Evolutionary conservation across 148 eudicot genomes (phyloP), one percentile per base, ranked within the genome.

Genomic region (Spergularia marina): DNA sequence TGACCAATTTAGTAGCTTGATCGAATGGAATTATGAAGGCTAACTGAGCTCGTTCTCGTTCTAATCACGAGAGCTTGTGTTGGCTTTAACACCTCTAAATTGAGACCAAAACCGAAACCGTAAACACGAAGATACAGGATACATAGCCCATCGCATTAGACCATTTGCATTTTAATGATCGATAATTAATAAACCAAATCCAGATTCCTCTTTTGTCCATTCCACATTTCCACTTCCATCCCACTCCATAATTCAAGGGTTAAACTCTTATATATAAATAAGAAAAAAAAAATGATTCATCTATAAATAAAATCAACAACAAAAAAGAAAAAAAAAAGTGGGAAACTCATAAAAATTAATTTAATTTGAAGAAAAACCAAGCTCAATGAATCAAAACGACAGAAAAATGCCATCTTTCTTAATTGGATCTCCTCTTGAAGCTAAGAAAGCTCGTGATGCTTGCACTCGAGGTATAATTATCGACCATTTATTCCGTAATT

Each of bases 391-490:
- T 66, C 18, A 53, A 36, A n/a, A 12, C 40, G 54, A 15, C 70
- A 16, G 51, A 65, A 79, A 23, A 41, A 62, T 65, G 69, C 14
- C 70, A 62, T 64, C 72, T 30, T 47, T 80, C 12, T 41, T 79
- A 23, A 76, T 84, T 25, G 66, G 79, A 40, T 79, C 87, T 59
- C 87, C 87, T 64, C 69, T 73, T 18, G 84, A 84, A 70, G 67
- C 78, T 20, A 71, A 71, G 21, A 79, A 74, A 64, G 18, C 61
- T 54, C 78, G 79, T 39, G 83, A 78, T 60, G 74, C 80, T 13
- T 78, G 83, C 52, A 78, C 84, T 44, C 81, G 66, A 76, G 84
- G 85, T 83, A 69, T 20, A 5, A 13, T n/a, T 39, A 10, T 58
- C 58, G 9, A 17, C 55, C 55, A 64, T 51, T 53, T 41, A 13